phyloP scores from a whole-genome alignment of 2,329 filamentous ascomycete species.

The Pseudogymnoascus sp. region DNA sequence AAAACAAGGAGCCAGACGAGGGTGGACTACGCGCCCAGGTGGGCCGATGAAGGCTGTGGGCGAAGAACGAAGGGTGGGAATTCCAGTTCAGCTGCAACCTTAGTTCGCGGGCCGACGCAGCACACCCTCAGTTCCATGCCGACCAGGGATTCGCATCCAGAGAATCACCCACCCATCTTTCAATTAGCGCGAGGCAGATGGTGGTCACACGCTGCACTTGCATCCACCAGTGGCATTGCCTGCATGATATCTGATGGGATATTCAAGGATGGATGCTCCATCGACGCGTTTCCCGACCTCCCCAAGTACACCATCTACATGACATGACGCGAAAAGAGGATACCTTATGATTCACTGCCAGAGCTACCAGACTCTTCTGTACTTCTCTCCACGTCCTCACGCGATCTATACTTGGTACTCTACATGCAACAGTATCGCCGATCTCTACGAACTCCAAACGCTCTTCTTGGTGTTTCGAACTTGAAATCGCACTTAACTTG shows the following conservation, averaged over 20 bases:
- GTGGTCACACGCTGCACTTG: conserved; percentile 3
- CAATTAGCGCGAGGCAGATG: conserved; percentile 5
- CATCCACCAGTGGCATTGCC: not conserved
- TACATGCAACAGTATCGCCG: not conserved
- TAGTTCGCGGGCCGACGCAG: conserved; percentile 12
- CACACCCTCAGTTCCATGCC: conserved; percentile 11
- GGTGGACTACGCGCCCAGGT: conserved; percentile 1
- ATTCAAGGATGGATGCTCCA: not conserved
- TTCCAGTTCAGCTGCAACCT: conserved; percentile 9
- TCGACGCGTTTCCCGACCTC: conserved; percentile 1
- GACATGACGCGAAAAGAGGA: conserved; percentile 1
- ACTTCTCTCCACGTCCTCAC: not conserved
- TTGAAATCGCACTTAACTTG: conserved; percentile 5
- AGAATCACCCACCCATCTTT: conserved; percentile 5
- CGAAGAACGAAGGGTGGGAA: not conserved
- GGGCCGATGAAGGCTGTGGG: not conserved
- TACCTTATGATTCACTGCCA: conserved; percentile 4
- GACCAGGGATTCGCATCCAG: not conserved
- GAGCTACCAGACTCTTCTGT: conserved; percentile 4
- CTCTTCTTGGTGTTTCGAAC: conserved; percentile 1
- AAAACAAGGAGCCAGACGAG: not conserved
- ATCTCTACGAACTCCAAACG: conserved; percentile 6
- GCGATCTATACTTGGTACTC: conserved; percentile 5
- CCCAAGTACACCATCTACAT: not conserved
- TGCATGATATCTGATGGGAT: conserved; percentile 4